phyloP scores from a whole-genome alignment of 2,329 filamentous ascomycete genomes.

The Pestalotiopsis sp. region DNA sequence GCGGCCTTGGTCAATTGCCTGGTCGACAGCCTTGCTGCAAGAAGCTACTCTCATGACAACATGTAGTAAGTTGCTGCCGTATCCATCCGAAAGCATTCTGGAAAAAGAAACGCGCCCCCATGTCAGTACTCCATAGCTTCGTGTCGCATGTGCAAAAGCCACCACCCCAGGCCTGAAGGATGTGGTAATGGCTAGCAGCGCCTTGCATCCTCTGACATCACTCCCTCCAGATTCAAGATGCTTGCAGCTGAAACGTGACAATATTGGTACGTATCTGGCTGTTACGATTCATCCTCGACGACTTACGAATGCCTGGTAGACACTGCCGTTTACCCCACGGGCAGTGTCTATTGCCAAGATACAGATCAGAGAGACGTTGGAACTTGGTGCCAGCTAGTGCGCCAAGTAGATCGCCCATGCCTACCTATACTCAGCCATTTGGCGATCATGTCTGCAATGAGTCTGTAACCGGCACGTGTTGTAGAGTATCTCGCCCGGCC shows the following conservation, averaged over 20 bases:
- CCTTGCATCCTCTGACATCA: constrained; percentile 10
- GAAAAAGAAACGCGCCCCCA: not conserved
- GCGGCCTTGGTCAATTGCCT: not conserved
- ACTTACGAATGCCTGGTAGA: not conserved
- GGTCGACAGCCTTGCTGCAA: not conserved
- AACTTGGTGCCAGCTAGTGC: no score
- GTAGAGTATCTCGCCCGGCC: not conserved
- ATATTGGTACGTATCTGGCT: not conserved
- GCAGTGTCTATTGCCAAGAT: not conserved
- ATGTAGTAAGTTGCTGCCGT: not conserved
- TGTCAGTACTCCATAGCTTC: no score
- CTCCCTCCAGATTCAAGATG: not conserved
- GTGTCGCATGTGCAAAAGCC: not conserved
- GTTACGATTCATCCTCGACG: not conserved
- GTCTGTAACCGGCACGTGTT: not conserved
- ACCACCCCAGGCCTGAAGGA: not conserved
- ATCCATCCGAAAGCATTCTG: not conserved
- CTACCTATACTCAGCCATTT: not conserved
- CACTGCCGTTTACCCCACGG: not conserved
- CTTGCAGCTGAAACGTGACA: not conserved
- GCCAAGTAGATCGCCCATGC: constrained; percentile 5
- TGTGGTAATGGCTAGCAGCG: not conserved
- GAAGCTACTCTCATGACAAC: not conserved
- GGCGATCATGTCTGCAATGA: not conserved
- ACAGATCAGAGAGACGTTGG: not conserved